Conservation (phyloP, 306 rosid genomes). For the peach (Prunus persica) region Prunus_persica_NCBIv2 NC_034014.1:30360501-30361000, state of each 20-base stretch:
- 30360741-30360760: constrained; percentile 50
- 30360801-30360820: constrained; percentile 60
- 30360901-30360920: neutral
- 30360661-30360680: constrained; percentile 16
- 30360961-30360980: constrained; percentile 69
- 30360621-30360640: neutral
- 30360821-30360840: constrained; percentile 15
- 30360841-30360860: neutral
- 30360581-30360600: neutral
- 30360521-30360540: neutral
- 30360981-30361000: constrained; percentile 64
- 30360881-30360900: neutral
- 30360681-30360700: neutral
- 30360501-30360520: neutral
- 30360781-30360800: constrained; percentile 36
- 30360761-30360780: constrained; percentile 43
- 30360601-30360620: neutral
- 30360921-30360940: constrained; percentile 11
- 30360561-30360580: neutral
- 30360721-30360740: constrained; percentile 29
- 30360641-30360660: neutral
- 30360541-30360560: neutral
- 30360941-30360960: constrained; percentile 30
- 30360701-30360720: neutral
- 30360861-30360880: neutral